Base-by-base conservation (phyloP, 2,329 filamentous ascomycete species). In the Pseudovirgaria hyperparasitica region DNA sequence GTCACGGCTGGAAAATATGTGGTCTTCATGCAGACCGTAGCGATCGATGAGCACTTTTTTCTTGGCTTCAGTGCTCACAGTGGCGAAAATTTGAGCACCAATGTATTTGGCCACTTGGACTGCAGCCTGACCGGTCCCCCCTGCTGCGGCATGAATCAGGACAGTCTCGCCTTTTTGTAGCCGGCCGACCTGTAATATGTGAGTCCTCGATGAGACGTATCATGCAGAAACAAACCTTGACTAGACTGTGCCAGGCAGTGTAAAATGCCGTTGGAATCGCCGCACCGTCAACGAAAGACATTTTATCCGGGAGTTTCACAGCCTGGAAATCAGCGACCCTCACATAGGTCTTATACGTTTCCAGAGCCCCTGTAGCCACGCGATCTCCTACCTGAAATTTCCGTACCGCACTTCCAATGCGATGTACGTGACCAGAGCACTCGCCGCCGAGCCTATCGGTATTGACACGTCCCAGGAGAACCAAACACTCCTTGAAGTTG, bases 1-100 rank as follows among this genome's bases (percentile, higher is more conserved):
- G 20, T 50, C 40, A 13, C 47, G 32, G 24, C 34, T 42, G 32
- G 32, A 36, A 32, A 55, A 50, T 27, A 56, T 53, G 26, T 47
- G 43, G 15, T 46, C 37, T 6, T 37, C 38, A 2, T 39, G 33
- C n/a, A 57, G 40, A 12, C 36, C 36, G 28, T 39, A 46, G 5
- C 27, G 26, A 5, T 44, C 30, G 15, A 35, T 28, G 6, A 51
- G 17, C n/a, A 43, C 27, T 7, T 38, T 17, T 17, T 31, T 38
- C 39, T 52, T 52, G 12, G 36, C 39, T 12, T 24, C 20, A 11
- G 31, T 41, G 9, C 44, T 39, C 5, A 42, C 45, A 9, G 48
- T 50, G 1, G 36, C 39, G 23, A 38, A 49, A 3, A 50, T 33
- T 7, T 43, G 31, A n/a, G 40, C 42, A 5, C 42, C 43, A 14